Evolutionary conservation across 306 rosid species (phyloP), one percentile per base, ranked within the genome.

Genomic region (Inga laurina): DNA sequence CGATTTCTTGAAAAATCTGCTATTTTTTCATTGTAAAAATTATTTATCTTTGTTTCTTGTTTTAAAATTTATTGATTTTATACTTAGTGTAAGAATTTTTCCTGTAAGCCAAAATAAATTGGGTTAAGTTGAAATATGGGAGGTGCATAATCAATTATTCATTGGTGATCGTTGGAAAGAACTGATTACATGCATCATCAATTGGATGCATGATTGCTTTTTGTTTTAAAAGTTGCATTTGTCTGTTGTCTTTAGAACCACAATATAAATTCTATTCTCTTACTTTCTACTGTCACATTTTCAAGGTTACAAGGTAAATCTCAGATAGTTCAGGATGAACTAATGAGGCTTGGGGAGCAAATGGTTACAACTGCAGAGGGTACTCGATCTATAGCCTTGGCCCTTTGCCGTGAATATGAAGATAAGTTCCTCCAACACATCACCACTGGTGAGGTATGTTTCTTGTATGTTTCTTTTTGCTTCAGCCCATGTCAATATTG

Each of bases 371-470:
- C 93, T 81, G 51, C 98, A 21, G 99, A 96, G 91, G 99, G 99
- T 32, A 96, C 97, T 10, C 92, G 99, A 71, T 95, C 99, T 61
- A 83, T 96, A 88, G 99, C 99, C 79, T 86, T 93, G 94, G 97
- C 94, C 87, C 99, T 96, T 87, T 96, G 99, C 84, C 99, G 98
- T 72, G 99, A 96, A 81, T 96, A 92, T 82, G 99, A 96, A 91
- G 99, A 96, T 87, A 96, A 82, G 88, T 96, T 96, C 87, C 98
- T 96, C 59, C 97, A 85, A 79, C 99, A 96, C 83, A 89, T 96
- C 79, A 91, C 97, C 80, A 75, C 88, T 67, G 99, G 98, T 79
- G 99, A 93, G 97, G 99, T 93, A 85, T 82, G 97, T 79, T 77
- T 71, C 81, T 76, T 82, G 73, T 44, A 51, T 74, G 3, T 32